Evolutionary conservation across 2,329 filamentous ascomycete species (phyloP).

Genomic region (Reticulascus tulasneorum): DNA sequence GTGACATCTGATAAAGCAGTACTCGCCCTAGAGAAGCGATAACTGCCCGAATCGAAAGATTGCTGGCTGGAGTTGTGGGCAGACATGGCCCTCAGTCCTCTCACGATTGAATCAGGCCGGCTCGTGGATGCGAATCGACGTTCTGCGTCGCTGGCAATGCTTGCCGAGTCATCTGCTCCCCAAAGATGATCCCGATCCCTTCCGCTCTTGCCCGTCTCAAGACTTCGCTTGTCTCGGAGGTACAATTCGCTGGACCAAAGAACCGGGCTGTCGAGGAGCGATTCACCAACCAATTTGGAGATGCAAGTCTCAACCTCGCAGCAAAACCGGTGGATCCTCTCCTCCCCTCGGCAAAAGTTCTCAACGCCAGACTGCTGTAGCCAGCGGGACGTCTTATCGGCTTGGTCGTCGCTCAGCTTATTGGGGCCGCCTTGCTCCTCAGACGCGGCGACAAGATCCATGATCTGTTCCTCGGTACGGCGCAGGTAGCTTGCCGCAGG

Average conservation of each 20-base stretch:
- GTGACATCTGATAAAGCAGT: conserved; percentile 60
- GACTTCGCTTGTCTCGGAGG: conserved; percentile 65
- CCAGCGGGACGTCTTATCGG: conserved; percentile 80
- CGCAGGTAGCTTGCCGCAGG: conserved; percentile 63
- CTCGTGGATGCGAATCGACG: conserved; percentile 40
- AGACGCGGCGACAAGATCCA: conserved; percentile 80
- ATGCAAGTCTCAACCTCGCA: conserved; percentile 86
- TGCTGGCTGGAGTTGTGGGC: conserved; percentile 63
- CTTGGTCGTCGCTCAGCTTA: conserved; percentile 94
- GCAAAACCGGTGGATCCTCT: conserved; percentile 89
- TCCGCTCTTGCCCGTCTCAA: conserved; percentile 39
- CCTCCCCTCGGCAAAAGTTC: conserved; percentile 92
- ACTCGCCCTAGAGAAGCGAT: conserved; percentile 53
- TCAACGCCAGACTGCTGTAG: conserved; percentile 76
- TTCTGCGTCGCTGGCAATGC: conserved; percentile 52
- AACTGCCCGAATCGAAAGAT: conserved; percentile 66
- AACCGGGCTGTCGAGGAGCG: conserved; percentile 77
- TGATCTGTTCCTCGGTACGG: conserved; percentile 77
- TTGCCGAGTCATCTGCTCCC: conserved; percentile 45
- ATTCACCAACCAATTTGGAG: conserved; percentile 79
- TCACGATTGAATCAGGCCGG: conserved; percentile 47
- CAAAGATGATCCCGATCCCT: conserved; percentile 45
- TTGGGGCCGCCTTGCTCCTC: conserved; percentile 86
- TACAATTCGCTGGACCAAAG: conserved; percentile 92
- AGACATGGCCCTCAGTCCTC: conserved; percentile 55